Percentiles rank a stretch among this genome's conserved stretches.
Evolutionary conservation across 2,329 filamentous ascomycete genomes (phyloP).

Genomic region (Metarhizium anisopliae): DNA sequence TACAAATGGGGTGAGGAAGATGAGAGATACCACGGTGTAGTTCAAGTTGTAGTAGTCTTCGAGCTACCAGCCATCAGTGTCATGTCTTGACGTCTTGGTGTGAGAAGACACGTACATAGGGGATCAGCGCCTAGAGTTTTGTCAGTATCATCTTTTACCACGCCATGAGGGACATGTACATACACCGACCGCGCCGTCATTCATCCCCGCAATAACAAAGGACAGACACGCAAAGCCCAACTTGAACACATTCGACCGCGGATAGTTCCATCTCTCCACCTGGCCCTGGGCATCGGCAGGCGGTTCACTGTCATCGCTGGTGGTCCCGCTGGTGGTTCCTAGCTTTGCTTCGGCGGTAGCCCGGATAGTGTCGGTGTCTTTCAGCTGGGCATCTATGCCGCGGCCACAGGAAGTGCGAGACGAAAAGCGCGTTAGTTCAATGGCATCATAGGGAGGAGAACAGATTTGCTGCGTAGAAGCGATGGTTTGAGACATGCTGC

Average conservation of each 20-base stretch:
- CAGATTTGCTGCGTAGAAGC: neutral
- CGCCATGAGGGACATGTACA: slow-evolving; percentile 9
- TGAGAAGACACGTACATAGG: slow-evolving; percentile 20
- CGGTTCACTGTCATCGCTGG: slow-evolving; percentile 11
- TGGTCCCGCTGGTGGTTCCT: neutral
- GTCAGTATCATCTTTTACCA: neutral
- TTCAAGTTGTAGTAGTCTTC: slow-evolving; percentile 51
- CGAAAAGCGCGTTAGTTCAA: neutral
- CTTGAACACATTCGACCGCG: slow-evolving; percentile 20
- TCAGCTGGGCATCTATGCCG: neutral
- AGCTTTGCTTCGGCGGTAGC: neutral
- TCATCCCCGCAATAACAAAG: slow-evolving; percentile 52
- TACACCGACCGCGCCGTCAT: slow-evolving; percentile 53
- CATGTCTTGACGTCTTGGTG: neutral
- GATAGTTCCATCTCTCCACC: slow-evolving; percentile 27
- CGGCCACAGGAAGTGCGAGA: neutral
- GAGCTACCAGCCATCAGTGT: slow-evolving; percentile 28
- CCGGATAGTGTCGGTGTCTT: neutral
- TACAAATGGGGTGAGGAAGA: slow-evolving; percentile 55
- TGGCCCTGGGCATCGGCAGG: slow-evolving; percentile 15
- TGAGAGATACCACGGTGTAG: slow-evolving; percentile 52
- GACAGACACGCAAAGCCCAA: slow-evolving; percentile 42
- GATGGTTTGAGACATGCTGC: neutral
- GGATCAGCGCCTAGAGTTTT: slow-evolving; percentile 19
- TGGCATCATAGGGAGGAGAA: neutral